phyloP scores from a whole-genome alignment of 108 stramenopile species.

The Cyclotella kingstonii region DNA sequence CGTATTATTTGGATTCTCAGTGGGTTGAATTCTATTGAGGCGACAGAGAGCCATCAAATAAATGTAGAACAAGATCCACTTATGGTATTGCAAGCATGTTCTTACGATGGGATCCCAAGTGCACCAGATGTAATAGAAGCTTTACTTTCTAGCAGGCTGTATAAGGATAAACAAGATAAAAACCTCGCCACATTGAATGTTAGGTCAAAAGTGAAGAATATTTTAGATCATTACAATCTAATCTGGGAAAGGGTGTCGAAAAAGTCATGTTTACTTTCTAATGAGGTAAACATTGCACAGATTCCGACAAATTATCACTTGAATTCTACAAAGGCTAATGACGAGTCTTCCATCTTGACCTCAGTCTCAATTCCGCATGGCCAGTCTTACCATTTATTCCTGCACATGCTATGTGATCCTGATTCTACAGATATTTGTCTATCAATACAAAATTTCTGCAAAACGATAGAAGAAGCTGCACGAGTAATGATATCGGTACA shows the following conservation, averaged over 20 bases:
- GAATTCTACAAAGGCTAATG: not conserved
- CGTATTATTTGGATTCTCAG: constrained; percentile 65
- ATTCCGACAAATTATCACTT: not conserved
- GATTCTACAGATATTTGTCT: constrained; percentile 37
- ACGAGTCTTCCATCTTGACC: not conserved
- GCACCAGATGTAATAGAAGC: constrained; percentile 34
- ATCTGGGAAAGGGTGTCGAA: constrained; percentile 29
- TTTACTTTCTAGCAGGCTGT: constrained; percentile 14
- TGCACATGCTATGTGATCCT: constrained; percentile 30
- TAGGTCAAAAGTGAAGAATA: constrained; percentile 7
- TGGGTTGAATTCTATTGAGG: not conserved
- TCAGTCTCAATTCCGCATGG: constrained; percentile 7
- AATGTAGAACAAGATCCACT: constrained; percentile 16
- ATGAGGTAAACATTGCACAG: not conserved
- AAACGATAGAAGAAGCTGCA: constrained; percentile 41
- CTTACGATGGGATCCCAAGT: constrained; percentile 12
- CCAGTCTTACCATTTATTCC: constrained; percentile 22
- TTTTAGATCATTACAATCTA: constrained; percentile 24
- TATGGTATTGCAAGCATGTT: constrained; percentile 28
- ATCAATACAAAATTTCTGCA: constrained; percentile 44
- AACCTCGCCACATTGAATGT: constrained; percentile 4
- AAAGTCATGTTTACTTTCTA: not conserved
- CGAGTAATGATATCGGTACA: constrained; percentile 24
- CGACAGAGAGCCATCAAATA: not conserved
- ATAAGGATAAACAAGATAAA: constrained; percentile 2